Evolutionary conservation across 2,329 filamentous ascomycete species (phyloP).

Genomic region (Colletotrichum destructivum): DNA sequence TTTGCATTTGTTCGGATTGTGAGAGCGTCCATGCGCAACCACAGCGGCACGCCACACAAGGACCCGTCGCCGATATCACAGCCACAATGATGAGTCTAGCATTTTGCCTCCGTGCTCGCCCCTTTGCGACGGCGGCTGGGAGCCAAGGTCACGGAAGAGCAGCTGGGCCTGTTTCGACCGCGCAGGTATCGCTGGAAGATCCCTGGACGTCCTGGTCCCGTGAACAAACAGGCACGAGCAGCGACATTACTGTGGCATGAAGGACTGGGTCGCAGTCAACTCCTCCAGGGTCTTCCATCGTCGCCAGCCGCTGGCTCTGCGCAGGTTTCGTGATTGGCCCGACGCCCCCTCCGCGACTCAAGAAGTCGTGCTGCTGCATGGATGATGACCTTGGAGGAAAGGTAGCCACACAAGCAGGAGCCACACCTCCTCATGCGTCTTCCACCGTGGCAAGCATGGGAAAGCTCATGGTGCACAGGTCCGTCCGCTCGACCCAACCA

Average conservation of each 20-base stretch:
- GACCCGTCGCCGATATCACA: neutral
- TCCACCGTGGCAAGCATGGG: neutral
- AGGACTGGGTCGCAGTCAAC: conserved; percentile 10
- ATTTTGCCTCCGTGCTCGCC: conserved; percentile 29
- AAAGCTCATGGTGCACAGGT: conserved; percentile 11
- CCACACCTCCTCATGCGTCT: conserved; percentile 36
- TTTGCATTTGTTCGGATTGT: neutral
- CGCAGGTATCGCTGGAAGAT: conserved; percentile 36
- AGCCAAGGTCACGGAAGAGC: conserved; percentile 18
- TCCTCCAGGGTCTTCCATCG: conserved; percentile 17
- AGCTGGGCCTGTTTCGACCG: conserved; percentile 30
- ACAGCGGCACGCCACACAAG: conserved; percentile 6
- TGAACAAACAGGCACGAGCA: conserved; percentile 30
- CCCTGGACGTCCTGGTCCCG: conserved; percentile 29
- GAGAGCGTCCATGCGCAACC: neutral
- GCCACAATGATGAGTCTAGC: neutral
- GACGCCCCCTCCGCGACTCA: conserved; percentile 22
- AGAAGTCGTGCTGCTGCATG: conserved; percentile 36
- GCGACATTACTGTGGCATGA: conserved; percentile 17
- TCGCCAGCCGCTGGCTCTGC: conserved; percentile 26
- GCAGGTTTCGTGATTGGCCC: conserved; percentile 37
- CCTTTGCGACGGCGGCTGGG: conserved; percentile 15
- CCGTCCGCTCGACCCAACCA: conserved; percentile 29
- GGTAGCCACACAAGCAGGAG: conserved; percentile 37
- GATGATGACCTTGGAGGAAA: conserved; percentile 14